Evolutionary conservation across 495 filamentous ascomycete genomes (phyloP).

Genomic region (Trichoderma asperelloides): DNA sequence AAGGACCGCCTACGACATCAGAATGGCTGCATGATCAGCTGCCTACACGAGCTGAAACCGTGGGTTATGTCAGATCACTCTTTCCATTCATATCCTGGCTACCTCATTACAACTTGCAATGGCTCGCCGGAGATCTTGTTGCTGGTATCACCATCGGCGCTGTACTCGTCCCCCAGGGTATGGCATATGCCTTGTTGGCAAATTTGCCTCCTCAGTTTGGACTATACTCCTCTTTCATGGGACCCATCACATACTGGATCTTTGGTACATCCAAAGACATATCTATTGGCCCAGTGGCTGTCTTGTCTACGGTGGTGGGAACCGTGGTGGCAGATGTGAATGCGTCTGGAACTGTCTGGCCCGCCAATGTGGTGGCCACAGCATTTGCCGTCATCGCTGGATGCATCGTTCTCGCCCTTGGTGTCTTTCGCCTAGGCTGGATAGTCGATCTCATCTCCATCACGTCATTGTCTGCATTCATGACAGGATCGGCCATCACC

Average conservation of each 20-base stretch:
- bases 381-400: slow-evolving; percentile 74
- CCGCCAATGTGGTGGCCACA: slow-evolving; percentile 59
- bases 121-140: slow-evolving; percentile 80
- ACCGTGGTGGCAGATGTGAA: slow-evolving; percentile 59
- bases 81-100: slow-evolving; percentile 93
- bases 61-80: slow-evolving; percentile 54
- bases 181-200: slow-evolving; percentile 91
- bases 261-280: slow-evolving; percentile 99
- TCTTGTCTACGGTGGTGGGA: slow-evolving; percentile 85
- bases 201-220: slow-evolving; percentile 71
- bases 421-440: slow-evolving; percentile 73
- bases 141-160: slow-evolving; percentile 95
- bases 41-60: slow-evolving; percentile 47
- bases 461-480: slow-evolving; percentile 87
- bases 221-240: slow-evolving; percentile 96
- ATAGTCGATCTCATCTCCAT: slow-evolving; percentile 95
- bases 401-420: slow-evolving; percentile 72
- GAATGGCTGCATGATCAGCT: slow-evolving; percentile 61
- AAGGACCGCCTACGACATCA: slow-evolving; percentile 63
- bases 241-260: slow-evolving; percentile 94
- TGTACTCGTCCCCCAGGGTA: slow-evolving; percentile 93
- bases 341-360: slow-evolving; percentile 48
- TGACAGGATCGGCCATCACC: slow-evolving; percentile 93
- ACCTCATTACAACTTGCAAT: slow-evolving; percentile 74
- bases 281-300: slow-evolving; percentile 96